These are phyloP conservation scores for Mycena alexandri DNA, from an alignment of 768 basidiomycete genomes.

Conservation along the genomic window DNA sequence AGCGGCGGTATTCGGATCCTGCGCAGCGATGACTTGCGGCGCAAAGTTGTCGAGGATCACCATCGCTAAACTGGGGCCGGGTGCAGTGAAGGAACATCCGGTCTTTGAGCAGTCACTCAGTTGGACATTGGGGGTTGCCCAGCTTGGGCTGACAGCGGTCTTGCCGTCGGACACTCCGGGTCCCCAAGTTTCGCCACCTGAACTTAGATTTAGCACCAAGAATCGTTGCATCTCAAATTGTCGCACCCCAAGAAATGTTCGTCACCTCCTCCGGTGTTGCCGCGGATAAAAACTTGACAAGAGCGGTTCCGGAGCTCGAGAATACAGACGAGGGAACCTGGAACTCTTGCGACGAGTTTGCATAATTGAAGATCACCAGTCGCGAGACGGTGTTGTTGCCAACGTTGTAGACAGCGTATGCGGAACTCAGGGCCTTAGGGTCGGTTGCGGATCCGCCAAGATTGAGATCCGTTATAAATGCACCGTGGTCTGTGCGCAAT, in stretches of 20 bases:
- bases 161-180: conserved; percentile 54
- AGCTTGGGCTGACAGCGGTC: conserved; percentile 46
- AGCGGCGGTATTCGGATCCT: background rate
- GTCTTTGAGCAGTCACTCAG: conserved; percentile 51
- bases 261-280: conserved; percentile 61
- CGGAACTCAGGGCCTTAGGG: conserved; percentile 55
- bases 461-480: conserved; percentile 61
- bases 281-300: conserved; percentile 63
- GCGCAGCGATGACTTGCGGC: background rate
- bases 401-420: conserved; percentile 74
- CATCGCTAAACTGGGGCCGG: conserved; percentile 62
- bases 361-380: conserved; percentile 65
- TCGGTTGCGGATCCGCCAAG: conserved; percentile 53
- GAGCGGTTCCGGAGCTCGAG: conserved; percentile 35
- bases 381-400: conserved; percentile 54
- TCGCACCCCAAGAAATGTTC: conserved; percentile 66
- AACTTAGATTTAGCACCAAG: background rate
- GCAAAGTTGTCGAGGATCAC: conserved; percentile 50
- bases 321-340: conserved; percentile 51
- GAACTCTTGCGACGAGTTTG: conserved; percentile 59
- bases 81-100: conserved; percentile 62
- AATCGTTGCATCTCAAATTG: no score
- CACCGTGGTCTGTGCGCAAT: conserved; percentile 55
- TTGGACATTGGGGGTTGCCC: conserved; percentile 52
- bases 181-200: conserved; percentile 61